Base-by-base conservation (phyloP, 805 yeast species). In the Blastobotrys attinorum region DNA sequence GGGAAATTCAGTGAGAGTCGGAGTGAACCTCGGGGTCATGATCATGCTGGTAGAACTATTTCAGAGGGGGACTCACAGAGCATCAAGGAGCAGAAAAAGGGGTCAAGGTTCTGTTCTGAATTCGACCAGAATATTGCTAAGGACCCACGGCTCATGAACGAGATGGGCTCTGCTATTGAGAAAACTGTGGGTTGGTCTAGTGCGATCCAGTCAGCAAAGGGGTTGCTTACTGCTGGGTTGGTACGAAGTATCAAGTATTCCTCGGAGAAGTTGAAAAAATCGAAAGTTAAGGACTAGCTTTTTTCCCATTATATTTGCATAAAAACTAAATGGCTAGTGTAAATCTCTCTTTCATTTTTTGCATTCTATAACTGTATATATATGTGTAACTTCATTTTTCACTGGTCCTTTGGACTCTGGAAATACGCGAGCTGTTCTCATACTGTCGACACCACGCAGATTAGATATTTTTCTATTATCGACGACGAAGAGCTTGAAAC, bases 221-320 rank as follows among this genome's bases (percentile, higher is more conserved):
- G 98, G 0, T 55, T 90, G 1, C 66, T 86, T 34, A 87, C 95
- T 2, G 96, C 97, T 1, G 98, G 98, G 1, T 40, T 83, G 1
- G 58, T 67, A 16, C 84, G 83, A 58, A 77, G 89, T 8, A 58
- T 78, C 40, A 75, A 72, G 55, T 89, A 89, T 61, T 89, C 94
- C 3, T 66, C 74, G 61, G 94, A 86, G 39, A 89, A 89, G 63
- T 65, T 71, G 42, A 51, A 54, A 18, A 73, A 73, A 45, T 53
- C n/a, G n/a, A n/a, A n/a, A n/a, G n/a, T n/a, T n/a, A n/a, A n/a
- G n/a, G n/a, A n/a, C n/a, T n/a, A n/a, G n/a, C n/a, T n/a, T n/a
- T n/a, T n/a, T n/a, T n/a, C n/a, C n/a, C n/a, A 49, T 35, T 43
- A 46, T 18, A 3, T 21, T 3, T 50, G 50, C 23, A 37, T 40